phyloP scores from a whole-genome alignment of 2,329 filamentous ascomycete species.

The Penicillium sp. region DNA sequence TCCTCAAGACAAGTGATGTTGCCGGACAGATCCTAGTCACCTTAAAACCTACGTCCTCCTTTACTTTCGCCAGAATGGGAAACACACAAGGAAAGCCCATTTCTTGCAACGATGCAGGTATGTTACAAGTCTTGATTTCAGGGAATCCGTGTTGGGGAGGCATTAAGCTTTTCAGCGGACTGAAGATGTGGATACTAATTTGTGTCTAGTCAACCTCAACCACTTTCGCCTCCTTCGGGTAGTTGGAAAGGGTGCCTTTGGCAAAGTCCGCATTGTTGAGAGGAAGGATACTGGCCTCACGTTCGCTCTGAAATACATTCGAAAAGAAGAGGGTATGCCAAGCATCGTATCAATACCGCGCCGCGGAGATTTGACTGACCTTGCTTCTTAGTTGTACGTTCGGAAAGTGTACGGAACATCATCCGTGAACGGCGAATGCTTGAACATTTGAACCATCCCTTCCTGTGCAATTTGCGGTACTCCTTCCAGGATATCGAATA shows the following conservation, averaged over 20 bases:
- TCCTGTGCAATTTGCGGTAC: constrained; percentile 97
- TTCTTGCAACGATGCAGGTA: constrained; percentile 90
- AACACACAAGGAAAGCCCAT: constrained; percentile 94
- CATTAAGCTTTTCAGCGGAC: background rate
- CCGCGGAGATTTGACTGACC: background rate
- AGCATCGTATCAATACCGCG: background rate
- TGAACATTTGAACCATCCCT: constrained; percentile 95
- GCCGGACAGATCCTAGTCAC: constrained; percentile 19
- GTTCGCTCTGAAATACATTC: constrained; percentile 96
- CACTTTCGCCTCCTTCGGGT: constrained; percentile 95
- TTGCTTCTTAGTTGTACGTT: constrained; percentile 74
- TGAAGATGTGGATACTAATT: constrained; percentile 15
- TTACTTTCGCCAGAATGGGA: constrained; percentile 63
- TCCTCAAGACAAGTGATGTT: constrained; percentile 22
- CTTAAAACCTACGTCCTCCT: constrained; percentile 18
- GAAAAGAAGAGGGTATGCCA: constrained; percentile 82
- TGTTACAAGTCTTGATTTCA: constrained; percentile 33
- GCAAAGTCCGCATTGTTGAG: constrained; percentile 98
- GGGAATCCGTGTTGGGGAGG: constrained; percentile 5
- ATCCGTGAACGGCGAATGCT: constrained; percentile 97
- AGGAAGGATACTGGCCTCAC: constrained; percentile 91
- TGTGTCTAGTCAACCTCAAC: constrained; percentile 78
- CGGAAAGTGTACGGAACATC: constrained; percentile 97
- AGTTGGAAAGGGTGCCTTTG: constrained; percentile 96
- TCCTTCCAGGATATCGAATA: constrained; percentile 99